Evolutionary conservation across 768 basidiomycete species (phyloP).

Genomic region (Leccinum imitatum): DNA sequence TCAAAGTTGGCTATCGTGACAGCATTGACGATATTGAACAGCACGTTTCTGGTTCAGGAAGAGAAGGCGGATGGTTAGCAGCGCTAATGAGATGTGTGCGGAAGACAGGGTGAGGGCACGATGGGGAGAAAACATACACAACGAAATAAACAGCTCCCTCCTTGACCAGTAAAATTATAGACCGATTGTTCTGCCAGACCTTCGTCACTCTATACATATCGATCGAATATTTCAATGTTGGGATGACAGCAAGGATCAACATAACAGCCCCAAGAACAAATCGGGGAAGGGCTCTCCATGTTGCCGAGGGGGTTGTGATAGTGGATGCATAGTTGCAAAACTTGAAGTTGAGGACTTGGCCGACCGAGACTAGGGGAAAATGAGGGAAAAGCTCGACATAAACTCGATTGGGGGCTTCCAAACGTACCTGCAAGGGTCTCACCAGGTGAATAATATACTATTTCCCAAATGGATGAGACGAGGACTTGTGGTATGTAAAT

Average conservation of each 20-base stretch:
- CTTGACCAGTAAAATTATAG: not conserved
- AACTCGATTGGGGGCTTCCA: not conserved
- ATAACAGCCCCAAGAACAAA: not conserved
- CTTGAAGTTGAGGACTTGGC: not conserved
- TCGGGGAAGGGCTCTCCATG: not conserved
- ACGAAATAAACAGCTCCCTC: not conserved
- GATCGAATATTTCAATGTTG: not conserved
- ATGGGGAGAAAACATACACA: not conserved
- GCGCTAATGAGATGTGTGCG: not conserved
- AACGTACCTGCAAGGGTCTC: not conserved
- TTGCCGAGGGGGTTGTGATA: not conserved
- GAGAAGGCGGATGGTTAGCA: not conserved
- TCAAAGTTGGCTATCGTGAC: not conserved
- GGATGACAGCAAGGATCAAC: not conserved
- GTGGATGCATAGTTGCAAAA: not conserved
- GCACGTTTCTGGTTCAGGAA: not conserved
- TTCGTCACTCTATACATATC: not conserved
- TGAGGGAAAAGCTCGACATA: not conserved
- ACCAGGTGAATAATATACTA: not conserved
- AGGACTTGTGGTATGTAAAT: not conserved
- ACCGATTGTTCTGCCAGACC: not conserved
- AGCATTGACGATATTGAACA: not conserved
- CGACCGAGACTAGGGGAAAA: not conserved
- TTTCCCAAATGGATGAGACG: not conserved
- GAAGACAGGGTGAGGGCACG: not conserved